phyloP scores from a whole-genome alignment of 2,329 filamentous ascomycete species.

The Aspergillus sergii region DNA sequence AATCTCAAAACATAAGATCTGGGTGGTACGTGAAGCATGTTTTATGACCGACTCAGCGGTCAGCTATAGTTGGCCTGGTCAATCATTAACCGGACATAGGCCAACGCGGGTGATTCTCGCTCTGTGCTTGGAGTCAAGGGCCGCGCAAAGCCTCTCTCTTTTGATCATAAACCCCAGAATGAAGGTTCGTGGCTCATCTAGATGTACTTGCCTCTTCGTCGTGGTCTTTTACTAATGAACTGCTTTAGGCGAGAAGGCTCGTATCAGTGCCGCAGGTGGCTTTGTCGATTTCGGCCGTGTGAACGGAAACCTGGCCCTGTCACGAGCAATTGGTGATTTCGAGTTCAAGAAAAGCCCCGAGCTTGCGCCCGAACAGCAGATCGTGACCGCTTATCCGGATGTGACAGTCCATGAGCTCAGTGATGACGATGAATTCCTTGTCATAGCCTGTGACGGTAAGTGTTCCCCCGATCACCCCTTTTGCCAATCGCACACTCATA shows the following conservation, averaged over 20 bases:
- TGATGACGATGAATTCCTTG: conserved; percentile 93
- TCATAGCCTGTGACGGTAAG: conserved; percentile 89
- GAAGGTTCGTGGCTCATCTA: conserved; percentile 65
- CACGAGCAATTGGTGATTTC: conserved; percentile 96
- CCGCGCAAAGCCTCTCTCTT: conserved; percentile 95
- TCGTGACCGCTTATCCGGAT: conserved; percentile 95
- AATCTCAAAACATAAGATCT: conserved; percentile 89
- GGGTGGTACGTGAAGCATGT: conserved; percentile 70
- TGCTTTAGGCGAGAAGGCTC: conserved; percentile 82
- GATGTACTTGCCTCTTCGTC: not conserved
- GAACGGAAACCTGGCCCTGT: conserved; percentile 95
- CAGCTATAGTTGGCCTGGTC: conserved; percentile 4
- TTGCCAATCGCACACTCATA: conserved; percentile 8
- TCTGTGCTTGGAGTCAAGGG: conserved; percentile 95
- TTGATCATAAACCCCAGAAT: conserved; percentile 98
- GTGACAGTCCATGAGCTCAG: conserved; percentile 87
- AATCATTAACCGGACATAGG: conserved; percentile 57
- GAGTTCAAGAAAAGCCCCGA: conserved; percentile 99
- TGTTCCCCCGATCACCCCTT: conserved; percentile 14
- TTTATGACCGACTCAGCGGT: not conserved
- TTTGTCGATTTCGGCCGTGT: conserved; percentile 99
- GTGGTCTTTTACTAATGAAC: conserved; percentile 13
- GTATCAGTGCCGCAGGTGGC: conserved; percentile 92
- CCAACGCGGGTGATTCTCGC: conserved; percentile 95
- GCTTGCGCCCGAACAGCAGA: conserved; percentile 95